Evolutionary conservation across 495 filamentous ascomycete species (phyloP).

Genomic region (Penicillium cinerascens): DNA sequence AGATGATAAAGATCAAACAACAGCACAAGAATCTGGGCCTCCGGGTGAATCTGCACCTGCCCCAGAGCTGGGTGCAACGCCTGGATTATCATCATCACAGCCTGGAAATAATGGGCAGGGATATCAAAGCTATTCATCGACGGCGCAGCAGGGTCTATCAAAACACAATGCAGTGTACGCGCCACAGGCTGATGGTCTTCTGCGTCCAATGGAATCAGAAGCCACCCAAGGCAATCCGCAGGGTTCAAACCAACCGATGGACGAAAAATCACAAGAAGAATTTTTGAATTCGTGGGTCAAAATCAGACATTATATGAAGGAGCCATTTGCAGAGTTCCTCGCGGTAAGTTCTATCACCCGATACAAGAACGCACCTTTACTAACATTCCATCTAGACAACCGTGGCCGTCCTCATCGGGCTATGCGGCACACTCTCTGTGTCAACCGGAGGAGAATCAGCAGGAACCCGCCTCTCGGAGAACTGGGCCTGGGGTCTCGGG

Average conservation of each 20-base stretch:
- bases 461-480: slow-evolving; percentile 9
- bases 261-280: slow-evolving; percentile 4
- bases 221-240: not conserved
- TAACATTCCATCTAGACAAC: slow-evolving; percentile 10
- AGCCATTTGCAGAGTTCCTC: slow-evolving; percentile 20
- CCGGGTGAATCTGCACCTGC: slow-evolving; percentile 5
- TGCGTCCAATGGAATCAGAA: slow-evolving; percentile 14
- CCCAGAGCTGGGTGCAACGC: slow-evolving; percentile 7
- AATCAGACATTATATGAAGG: slow-evolving; percentile 9
- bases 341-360: slow-evolving; percentile 2
- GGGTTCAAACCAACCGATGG: not conserved
- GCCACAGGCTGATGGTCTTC: slow-evolving; percentile 10
- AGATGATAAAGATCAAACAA: not conserved
- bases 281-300: slow-evolving; percentile 17
- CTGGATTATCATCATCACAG: not conserved
- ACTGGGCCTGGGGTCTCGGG: slow-evolving; percentile 15
- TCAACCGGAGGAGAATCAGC: slow-evolving; percentile 7
- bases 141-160: slow-evolving; percentile 3
- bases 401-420: slow-evolving; percentile 14
- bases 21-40: slow-evolving; percentile 4
- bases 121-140: slow-evolving; percentile 5
- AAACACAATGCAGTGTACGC: slow-evolving; percentile 8
- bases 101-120: not conserved
- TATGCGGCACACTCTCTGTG: slow-evolving; percentile 11
- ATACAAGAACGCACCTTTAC: not conserved